Base-by-base conservation (phyloP, 805 yeast species). In the Yarrowia osloensis region DNA sequence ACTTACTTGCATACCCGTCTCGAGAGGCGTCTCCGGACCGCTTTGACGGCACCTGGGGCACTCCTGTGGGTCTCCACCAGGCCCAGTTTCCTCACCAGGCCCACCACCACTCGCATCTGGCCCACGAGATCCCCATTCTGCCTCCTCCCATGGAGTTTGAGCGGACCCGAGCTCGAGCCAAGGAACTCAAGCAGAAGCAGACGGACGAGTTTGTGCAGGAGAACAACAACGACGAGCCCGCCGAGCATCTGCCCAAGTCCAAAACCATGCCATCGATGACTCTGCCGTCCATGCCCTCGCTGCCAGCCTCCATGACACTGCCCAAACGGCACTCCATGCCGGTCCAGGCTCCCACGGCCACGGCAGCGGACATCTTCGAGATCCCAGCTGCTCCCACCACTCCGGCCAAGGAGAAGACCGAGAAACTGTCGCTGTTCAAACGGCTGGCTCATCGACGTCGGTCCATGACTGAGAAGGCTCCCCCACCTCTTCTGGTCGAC, bases 21-120 rank as follows among this genome's bases (percentile, higher is more conserved):
- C 61, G 61, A 22, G 61, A 54, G 13, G 44, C 61, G 42, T 54
- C 61, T 35, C 44, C 44, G 7, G 61, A 54, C 61, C 59, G 59
- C 2, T 35, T 24, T 15, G 59, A 49, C 39, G 28, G 59, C 29
- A 6, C 59, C n/a, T 52, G 59, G 59, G 42, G 59, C 59, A 6
- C 42, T 17, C 59, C 59, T 19, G 40, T 35, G 0, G 22, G 31
- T 5, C 29, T 17, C 5, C 40, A 31, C 12, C 57, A 13, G 7
- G 7, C 37, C 11, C 57, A 50, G 19, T 50, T 31, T 19, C 57
- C 33, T n/a, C 54, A 47, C 28, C 39, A 50, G 39, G 11, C 57
- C 19, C 28, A 31, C 15, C 55, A n/a, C n/a, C 54, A 49, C 13
- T 49, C 40, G 59, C 22, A 11, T 22, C 26, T 54, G 39, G 35